A percentile compares a stretch with the other conserved stretches of the same genome.
These are phyloP conservation scores for Tetrahymena thermophila DNA, from an alignment of 73 alveolate species.

Conservation along the genomic window DNA sequence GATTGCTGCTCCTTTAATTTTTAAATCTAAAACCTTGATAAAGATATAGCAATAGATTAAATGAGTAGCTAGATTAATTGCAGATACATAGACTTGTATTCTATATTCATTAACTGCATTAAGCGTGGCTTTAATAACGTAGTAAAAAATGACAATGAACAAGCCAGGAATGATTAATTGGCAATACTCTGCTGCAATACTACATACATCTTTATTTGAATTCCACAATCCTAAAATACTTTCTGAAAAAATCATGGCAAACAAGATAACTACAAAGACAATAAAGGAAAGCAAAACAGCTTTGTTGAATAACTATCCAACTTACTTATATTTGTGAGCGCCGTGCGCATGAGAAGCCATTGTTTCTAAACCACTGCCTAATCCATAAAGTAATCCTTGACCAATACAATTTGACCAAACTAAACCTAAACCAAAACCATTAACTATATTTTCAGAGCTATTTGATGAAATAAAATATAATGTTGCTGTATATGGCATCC, in stretches of 20 bases:
- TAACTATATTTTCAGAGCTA: not conserved
- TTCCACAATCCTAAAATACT: not conserved
- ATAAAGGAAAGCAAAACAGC: conserved; percentile 2
- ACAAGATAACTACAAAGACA: not conserved
- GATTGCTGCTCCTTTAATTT: conserved; percentile 1
- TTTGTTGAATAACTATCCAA: conserved; percentile 9
- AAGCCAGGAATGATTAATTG: conserved; percentile 6
- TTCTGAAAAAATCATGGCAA: conserved; percentile 3
- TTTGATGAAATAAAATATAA: not conserved
- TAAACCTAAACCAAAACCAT: not conserved
- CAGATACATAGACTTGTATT: not conserved
- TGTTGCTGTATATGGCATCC: not conserved
- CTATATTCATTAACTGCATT: not conserved
- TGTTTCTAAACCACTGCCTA: conserved; percentile 10
- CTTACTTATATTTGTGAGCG: conserved; percentile 8
- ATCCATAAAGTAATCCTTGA: not conserved
- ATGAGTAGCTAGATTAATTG: not conserved
- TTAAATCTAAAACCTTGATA: not conserved
- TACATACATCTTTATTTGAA: conserved; percentile 5
- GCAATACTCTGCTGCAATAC: conserved; percentile 2
- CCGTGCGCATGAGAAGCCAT: conserved; percentile 18
- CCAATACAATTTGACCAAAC: not conserved
- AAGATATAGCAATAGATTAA: not conserved
- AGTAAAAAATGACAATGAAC: conserved; percentile 6
- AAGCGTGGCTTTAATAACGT: not conserved